phyloP scores from a whole-genome alignment of 441 rosid genomes.

The Rhodomyrtus psidioides region DNA sequence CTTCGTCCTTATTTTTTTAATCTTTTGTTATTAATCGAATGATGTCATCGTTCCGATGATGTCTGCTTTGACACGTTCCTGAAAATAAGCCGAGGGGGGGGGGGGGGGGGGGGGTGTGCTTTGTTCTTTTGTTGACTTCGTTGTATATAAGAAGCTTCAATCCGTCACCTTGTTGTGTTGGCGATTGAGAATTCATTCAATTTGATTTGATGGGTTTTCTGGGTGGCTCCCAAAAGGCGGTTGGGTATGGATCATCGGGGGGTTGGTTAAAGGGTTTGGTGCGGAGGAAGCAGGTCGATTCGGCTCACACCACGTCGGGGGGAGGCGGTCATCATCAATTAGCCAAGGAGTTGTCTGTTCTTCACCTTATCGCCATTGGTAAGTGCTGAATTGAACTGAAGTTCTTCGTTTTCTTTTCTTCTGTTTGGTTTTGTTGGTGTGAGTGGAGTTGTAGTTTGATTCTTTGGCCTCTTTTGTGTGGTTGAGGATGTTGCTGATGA shows the following conservation, averaged over 20 bases:
- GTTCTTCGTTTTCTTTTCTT: not conserved
- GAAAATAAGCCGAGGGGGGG: not conserved
- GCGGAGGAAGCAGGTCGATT: constrained; percentile 91
- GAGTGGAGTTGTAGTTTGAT: not conserved
- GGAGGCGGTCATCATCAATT: constrained; percentile 35
- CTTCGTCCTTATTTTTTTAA: no score
- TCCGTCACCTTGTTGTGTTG: not conserved
- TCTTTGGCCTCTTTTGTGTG: not conserved
- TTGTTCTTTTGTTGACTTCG: not conserved
- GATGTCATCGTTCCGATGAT: not conserved
- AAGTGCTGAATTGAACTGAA: not conserved
- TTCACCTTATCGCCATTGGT: constrained; percentile 90
- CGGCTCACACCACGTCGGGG: constrained; percentile 28
- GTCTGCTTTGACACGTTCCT: not conserved
- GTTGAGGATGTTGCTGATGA: not conserved
- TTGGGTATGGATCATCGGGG: constrained; percentile 24
- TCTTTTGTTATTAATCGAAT: no score
- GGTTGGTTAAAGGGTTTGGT: constrained; percentile 51
- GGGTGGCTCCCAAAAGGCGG: constrained; percentile 39
- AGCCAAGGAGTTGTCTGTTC: constrained; percentile 73
- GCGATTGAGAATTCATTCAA: not conserved
- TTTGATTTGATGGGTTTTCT: constrained; percentile 44
- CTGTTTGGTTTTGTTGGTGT: not conserved
- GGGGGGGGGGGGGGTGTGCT: no score
- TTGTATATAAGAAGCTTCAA: not conserved